phyloP scores from a whole-genome alignment of 306 rosid species.

The Fragaria nilgerrensis region DNA sequence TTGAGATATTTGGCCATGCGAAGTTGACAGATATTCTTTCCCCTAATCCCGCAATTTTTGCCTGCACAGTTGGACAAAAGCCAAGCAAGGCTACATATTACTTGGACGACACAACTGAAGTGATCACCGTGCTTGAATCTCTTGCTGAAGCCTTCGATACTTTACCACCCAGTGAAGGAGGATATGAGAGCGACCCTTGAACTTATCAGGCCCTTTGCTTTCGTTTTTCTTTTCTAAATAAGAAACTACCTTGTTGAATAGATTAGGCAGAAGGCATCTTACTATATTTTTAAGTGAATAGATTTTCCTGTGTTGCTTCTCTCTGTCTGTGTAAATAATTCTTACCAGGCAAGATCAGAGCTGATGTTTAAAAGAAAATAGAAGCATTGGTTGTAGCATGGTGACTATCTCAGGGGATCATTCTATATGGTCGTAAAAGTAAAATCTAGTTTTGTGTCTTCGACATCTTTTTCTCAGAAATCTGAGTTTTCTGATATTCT shows the following conservation, averaged over 20 bases:
- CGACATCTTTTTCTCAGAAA: too few species aligned
- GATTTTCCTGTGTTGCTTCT: not conserved
- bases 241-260: conserved; percentile 1
- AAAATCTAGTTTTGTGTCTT: too few species aligned
- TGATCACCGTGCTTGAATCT: conserved; percentile 60
- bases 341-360: not conserved
- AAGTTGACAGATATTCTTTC: conserved; percentile 54
- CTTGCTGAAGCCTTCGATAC: conserved; percentile 52
- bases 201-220: conserved; percentile 4
- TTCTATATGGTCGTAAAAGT: too few species aligned
- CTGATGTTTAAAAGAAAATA: too few species aligned
- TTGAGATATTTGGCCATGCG: conserved; percentile 55
- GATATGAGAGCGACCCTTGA: conserved; percentile 38
- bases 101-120: conserved; percentile 62
- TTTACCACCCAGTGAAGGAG: conserved; percentile 22
- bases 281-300: conserved; percentile 1
- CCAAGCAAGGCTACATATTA: conserved; percentile 81
- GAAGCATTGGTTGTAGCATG: too few species aligned
- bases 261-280: conserved; percentile 16
- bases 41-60: conserved; percentile 51
- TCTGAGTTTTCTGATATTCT: too few species aligned
- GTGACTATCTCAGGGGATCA: too few species aligned
- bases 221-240: conserved; percentile 12
- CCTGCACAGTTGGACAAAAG: conserved; percentile 80
- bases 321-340: conserved; percentile 6